Percentiles rank a stretch among this genome's conserved stretches.
Conservation (phyloP, 805 yeast genomes). For the Wickerhamomyces xylosicus region DNA sequence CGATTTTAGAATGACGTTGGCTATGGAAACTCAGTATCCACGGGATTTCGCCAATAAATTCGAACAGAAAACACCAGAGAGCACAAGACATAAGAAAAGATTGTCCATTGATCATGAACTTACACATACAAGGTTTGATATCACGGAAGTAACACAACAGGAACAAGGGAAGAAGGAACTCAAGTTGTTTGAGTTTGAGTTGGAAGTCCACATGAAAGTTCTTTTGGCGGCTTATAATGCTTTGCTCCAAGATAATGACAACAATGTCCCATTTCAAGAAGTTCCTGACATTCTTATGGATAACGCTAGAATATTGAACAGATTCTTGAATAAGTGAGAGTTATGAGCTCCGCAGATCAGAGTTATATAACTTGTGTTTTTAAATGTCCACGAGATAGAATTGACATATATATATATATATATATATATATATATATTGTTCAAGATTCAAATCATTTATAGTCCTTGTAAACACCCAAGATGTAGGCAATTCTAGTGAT, state of each 20-base stretch:
- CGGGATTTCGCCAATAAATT: constrained; percentile 41
- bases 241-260: constrained; percentile 24
- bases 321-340: constrained; percentile 10
- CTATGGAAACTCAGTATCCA: constrained; percentile 66
- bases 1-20: constrained; percentile 68
- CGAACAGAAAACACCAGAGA: constrained; percentile 40
- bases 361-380: no score
- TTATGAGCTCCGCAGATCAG: no score
- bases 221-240: constrained; percentile 30
- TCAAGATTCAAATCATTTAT: neutral
- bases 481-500: constrained; percentile 84
- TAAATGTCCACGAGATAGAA: no score
- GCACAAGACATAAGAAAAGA: constrained; percentile 63
- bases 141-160: constrained; percentile 42
- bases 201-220: constrained; percentile 37
- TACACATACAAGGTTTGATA: constrained; percentile 63
- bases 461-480: constrained; percentile 63
- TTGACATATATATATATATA: neutral
- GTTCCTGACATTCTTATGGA: constrained; percentile 47
- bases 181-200: constrained; percentile 34
- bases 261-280: constrained; percentile 45
- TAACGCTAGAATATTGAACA: constrained; percentile 37
- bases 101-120: constrained; percentile 63
- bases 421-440: neutral
- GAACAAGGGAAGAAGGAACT: constrained; percentile 17